Base-by-base conservation (phyloP, 345 rosid species). In the Brassica rapa region DNA sequence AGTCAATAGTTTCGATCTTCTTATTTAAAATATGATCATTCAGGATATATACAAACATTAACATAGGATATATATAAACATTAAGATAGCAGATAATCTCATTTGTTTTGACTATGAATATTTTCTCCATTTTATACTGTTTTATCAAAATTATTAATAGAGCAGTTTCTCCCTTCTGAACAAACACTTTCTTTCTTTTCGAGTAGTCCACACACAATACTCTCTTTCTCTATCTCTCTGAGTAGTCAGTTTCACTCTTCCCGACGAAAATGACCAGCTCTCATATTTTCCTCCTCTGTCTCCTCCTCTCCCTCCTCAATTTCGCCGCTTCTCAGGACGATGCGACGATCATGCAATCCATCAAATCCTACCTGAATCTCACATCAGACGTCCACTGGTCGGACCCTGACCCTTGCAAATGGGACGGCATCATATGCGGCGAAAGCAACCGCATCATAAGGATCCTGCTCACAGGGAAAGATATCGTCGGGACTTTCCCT, bases 341-440 rank as follows among this genome's bases (percentile, higher is more conserved):
- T 35, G 59, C 24, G 88, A 83, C 62, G 62, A 37, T 33, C 2
- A 85, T 83, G 86, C 56, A 68, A 65, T 70, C 76, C 43, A 63
- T 75, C 3, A 85, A 81, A 75, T 72, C 74, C 7, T 81, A 77
- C 61, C 81, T 87, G 14, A 84, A 55, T 25, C 82, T 87, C 8
- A 78, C 87, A 15, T 0, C 74, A 9, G 76, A 63, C 33, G 76
- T 91, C 39, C 81, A 80, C 46, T 95, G 97, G 97, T 77, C 92
- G 6, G 76, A 84, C 68, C 55, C 88, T 16, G 81, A 91, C 68
- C 97, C 93, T 0, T 95, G 98, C 60, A 8, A 77, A 2, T 91
- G 98, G 96, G 0, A 1, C 1, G 16, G 75, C 0, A 90, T 90
- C 15, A 1, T 1, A 2, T 93, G 96, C 71, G 43, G 62, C 12